These are phyloP conservation scores for Mortierella claussenii DNA, from an alignment of 192 early-diverging fungal genomes.

Conservation along the genomic window DNA sequence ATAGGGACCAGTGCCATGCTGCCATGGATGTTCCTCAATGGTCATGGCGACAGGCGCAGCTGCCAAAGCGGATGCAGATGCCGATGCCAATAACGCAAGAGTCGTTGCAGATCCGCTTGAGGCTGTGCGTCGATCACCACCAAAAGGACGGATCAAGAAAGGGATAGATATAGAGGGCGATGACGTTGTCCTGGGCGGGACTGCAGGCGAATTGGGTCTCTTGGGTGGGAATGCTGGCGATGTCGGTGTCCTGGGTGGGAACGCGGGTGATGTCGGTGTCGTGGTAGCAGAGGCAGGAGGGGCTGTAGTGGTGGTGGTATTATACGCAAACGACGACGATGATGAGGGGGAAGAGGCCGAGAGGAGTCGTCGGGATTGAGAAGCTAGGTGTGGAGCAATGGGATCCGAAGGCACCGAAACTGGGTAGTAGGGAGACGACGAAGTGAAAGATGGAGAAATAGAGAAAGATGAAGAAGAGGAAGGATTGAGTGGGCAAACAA, in stretches of 20 bases:
- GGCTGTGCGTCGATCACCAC: too few relatives aligned
- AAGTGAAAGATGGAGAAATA: background rate
- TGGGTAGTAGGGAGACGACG: background rate
- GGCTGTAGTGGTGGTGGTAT: background rate
- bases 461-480: slow-evolving; percentile 1
- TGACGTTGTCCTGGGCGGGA: too few relatives aligned
- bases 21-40: background rate
- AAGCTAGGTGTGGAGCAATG: background rate
- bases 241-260: background rate
- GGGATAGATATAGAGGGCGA: too few relatives aligned
- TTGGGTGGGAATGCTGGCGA: background rate
- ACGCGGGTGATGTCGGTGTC: background rate
- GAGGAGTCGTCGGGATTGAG: background rate
- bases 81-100: too few relatives aligned
- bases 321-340: background rate
- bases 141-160: too few relatives aligned
- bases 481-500: background rate
- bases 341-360: background rate
- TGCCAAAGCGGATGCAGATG: too few relatives aligned
- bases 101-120: too few relatives aligned
- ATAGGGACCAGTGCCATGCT: background rate
- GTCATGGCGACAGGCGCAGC: too few relatives aligned
- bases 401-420: background rate
- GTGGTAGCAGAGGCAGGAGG: background rate
- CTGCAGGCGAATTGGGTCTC: background rate